A percentile compares a stretch with the other conserved stretches of the same genome.
phyloP scores from a whole-genome alignment of 2,329 filamentous ascomycete genomes.

The Trichophyton rubrum region DNA sequence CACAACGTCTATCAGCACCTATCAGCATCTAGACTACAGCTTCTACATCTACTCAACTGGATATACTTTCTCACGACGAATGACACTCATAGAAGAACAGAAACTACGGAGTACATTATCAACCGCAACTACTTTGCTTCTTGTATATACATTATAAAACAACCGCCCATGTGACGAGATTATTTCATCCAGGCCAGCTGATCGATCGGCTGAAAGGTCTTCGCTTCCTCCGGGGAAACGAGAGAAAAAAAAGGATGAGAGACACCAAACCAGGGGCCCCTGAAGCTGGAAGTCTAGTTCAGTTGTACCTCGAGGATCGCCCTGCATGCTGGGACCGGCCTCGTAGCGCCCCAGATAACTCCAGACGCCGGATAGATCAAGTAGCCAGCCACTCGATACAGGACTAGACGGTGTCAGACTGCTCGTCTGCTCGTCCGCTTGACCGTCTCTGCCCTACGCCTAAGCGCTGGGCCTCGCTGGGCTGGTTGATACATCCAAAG shows the following conservation, averaged over 20 bases:
- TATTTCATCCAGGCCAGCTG: conserved; percentile 1
- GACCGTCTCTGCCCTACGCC: background rate
- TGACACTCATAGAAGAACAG: background rate
- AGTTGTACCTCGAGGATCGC: no score
- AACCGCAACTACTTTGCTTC: background rate
- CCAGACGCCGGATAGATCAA: no score
- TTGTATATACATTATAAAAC: background rate
- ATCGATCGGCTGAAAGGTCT: background rate
- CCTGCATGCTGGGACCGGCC: no score
- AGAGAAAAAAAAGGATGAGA: no score
- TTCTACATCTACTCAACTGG: background rate
- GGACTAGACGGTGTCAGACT: no score
- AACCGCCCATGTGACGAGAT: background rate
- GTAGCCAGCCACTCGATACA: no score
- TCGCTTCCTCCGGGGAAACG: background rate
- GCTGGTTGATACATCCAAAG: no score
- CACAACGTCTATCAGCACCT: background rate
- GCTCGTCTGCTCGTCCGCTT: no score
- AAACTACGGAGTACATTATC: background rate
- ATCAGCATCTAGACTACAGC: background rate
- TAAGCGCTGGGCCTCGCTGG: background rate
- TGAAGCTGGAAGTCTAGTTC: background rate
- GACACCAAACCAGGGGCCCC: no score
- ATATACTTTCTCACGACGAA: background rate
- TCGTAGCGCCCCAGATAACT: no score